A percentile compares a stretch with the other conserved stretches of the same genome.
phyloP scores from a whole-genome alignment of 495 filamentous ascomycete genomes.

The Tetracladium marchalianum region DNA sequence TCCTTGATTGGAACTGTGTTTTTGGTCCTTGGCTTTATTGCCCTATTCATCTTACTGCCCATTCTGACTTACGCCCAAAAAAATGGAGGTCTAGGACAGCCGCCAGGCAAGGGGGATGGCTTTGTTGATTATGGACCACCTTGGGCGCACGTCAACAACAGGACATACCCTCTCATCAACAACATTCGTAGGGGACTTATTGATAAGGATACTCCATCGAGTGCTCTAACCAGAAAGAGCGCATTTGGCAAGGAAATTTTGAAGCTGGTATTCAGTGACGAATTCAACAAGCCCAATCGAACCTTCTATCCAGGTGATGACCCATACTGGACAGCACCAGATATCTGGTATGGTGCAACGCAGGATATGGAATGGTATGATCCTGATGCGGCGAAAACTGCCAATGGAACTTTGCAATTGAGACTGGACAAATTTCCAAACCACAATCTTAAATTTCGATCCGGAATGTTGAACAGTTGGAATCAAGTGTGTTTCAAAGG shows the following conservation, averaged over 20 bases:
- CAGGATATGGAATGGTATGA: slow-evolving; percentile 77
- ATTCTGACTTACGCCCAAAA: slow-evolving; percentile 28
- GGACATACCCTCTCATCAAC: slow-evolving; percentile 36
- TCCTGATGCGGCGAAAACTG: slow-evolving; percentile 63
- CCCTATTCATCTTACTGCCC: slow-evolving; percentile 35
- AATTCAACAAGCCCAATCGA: slow-evolving; percentile 59
- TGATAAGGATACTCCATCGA: slow-evolving; percentile 62
- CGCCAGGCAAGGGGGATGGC: not conserved
- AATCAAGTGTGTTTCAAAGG: slow-evolving; percentile 73
- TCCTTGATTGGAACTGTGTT: slow-evolving; percentile 32
- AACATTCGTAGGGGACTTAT: slow-evolving; percentile 55
- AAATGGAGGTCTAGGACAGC: not conserved
- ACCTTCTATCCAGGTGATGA: slow-evolving; percentile 70
- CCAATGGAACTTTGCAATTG: slow-evolving; percentile 56
- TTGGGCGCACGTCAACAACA: slow-evolving; percentile 28
- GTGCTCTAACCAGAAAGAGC: slow-evolving; percentile 42
- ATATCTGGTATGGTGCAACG: slow-evolving; percentile 48
- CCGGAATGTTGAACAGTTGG: slow-evolving; percentile 74
- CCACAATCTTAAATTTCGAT: slow-evolving; percentile 57
- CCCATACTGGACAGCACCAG: slow-evolving; percentile 42
- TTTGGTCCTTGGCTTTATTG: slow-evolving; percentile 31
- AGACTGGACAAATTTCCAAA: slow-evolving; percentile 56
- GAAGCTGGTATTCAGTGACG: slow-evolving; percentile 63
- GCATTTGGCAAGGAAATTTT: slow-evolving; percentile 47
- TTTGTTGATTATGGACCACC: slow-evolving; percentile 4